Evolutionary conservation across 768 basidiomycete genomes (phyloP).

Genomic region (Holtermanniella nyarrowii): DNA sequence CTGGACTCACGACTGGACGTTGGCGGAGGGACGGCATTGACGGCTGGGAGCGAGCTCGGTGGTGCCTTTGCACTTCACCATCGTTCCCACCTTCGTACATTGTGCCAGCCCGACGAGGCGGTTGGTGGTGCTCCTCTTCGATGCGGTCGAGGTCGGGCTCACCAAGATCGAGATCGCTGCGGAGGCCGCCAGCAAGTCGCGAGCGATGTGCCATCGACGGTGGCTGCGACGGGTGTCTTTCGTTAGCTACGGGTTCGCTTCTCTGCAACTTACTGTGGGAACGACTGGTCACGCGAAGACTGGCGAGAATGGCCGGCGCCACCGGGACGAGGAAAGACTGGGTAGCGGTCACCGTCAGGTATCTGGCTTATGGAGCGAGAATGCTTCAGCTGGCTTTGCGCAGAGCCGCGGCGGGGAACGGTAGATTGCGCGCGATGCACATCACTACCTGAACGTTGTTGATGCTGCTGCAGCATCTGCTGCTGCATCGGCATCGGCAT

Average conservation of each 20-base stretch:
- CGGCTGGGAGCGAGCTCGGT: not conserved
- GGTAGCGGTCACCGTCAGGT: slow-evolving; percentile 30
- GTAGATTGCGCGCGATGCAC: slow-evolving; percentile 4
- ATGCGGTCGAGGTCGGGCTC: slow-evolving; percentile 24
- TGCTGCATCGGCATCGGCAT: slow-evolving; percentile 2
- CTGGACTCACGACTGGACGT: slow-evolving; percentile 13
- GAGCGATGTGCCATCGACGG: slow-evolving; percentile 16
- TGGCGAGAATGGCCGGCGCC: slow-evolving; percentile 15
- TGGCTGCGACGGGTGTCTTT: no score
- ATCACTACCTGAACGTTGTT: slow-evolving; percentile 14
- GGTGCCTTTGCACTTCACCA: not conserved
- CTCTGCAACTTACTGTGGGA: no score
- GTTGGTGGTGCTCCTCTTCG: slow-evolving; percentile 21
- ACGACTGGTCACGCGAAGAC: not conserved
- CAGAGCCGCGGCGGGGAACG: not conserved
- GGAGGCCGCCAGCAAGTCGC: slow-evolving; percentile 28
- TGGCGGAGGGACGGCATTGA: slow-evolving; percentile 14
- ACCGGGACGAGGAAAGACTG: slow-evolving; percentile 21
- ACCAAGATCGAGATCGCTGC: slow-evolving; percentile 25
- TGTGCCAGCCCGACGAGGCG: not conserved
- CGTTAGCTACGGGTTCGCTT: no score
- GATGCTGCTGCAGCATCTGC: slow-evolving; percentile 13
- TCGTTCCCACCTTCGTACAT: not conserved
- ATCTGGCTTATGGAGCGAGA: slow-evolving; percentile 1
- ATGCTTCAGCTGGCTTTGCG: not conserved